Evolutionary conservation across 306 rosid genomes (phyloP).

Genomic region (Pyrus communis): DNA sequence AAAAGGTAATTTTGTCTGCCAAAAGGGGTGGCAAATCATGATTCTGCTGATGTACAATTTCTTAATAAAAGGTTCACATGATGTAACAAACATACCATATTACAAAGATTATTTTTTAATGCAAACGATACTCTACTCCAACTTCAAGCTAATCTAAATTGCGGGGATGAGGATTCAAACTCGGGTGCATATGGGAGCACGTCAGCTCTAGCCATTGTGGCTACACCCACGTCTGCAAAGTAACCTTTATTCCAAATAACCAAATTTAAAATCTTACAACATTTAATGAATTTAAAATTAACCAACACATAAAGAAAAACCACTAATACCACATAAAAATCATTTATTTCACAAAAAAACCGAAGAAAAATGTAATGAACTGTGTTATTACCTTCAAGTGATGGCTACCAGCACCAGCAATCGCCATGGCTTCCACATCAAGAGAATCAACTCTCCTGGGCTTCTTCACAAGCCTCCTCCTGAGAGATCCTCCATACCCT

Average conservation of each 20-base stretch:
- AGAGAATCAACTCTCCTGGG: slow-evolving; percentile 81
- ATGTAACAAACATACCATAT: background rate
- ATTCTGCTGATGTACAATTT: background rate
- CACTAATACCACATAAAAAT: background rate
- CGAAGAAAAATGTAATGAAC: background rate
- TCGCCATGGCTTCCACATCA: slow-evolving; percentile 88
- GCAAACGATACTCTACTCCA: background rate
- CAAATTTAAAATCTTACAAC: background rate
- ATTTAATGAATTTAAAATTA: background rate
- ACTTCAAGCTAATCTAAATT: background rate
- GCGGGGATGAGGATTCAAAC: background rate
- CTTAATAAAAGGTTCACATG: background rate
- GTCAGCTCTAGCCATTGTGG: background rate
- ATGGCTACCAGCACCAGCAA: slow-evolving; percentile 51
- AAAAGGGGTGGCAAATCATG: background rate
- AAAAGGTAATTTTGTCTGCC: slow-evolving; percentile 5
- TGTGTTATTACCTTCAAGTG: slow-evolving; percentile 37
- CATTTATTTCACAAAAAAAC: background rate
- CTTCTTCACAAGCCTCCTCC: slow-evolving; percentile 75
- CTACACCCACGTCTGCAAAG: background rate
- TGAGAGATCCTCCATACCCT: slow-evolving; percentile 61
- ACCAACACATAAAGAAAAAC: background rate
- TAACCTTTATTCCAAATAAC: background rate
- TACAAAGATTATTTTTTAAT: background rate
- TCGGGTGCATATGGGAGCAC: background rate